phyloP scores from a whole-genome alignment of 2,329 filamentous ascomycete species.

The Onygena corvina region DNA sequence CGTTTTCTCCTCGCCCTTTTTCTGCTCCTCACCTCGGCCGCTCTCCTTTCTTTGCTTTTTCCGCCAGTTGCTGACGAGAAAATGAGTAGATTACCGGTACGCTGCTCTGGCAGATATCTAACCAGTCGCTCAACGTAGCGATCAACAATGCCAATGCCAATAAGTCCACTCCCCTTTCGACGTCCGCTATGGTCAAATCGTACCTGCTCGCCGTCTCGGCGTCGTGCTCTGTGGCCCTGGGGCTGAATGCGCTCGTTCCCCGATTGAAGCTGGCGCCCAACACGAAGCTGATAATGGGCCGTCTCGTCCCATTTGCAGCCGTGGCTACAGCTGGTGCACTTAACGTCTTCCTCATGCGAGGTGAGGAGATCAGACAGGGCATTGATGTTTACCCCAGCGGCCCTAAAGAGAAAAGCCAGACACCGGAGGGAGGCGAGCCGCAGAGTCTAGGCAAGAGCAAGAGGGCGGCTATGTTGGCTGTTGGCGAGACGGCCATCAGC shows the following conservation, averaged over 20 bases:
- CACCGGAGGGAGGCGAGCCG: constrained; percentile 51
- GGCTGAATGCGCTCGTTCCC: constrained; percentile 80
- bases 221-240: constrained; percentile 84
- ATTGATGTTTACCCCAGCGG: constrained; percentile 86
- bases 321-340: constrained; percentile 82
- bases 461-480: constrained; percentile 76
- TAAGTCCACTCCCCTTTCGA: constrained; percentile 83
- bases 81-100: constrained; percentile 60
- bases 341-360: constrained; percentile 96
- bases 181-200: constrained; percentile 68
- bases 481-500: constrained; percentile 82
- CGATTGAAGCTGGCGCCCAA: constrained; percentile 62
- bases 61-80: neutral
- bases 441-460: constrained; percentile 72
- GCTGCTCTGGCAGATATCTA: constrained; percentile 85
- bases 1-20: constrained; percentile 16
- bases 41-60: neutral
- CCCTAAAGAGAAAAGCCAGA: constrained; percentile 55
- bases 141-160: constrained; percentile 98
- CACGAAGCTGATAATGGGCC: constrained; percentile 61
- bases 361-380: constrained; percentile 83
- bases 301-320: constrained; percentile 92
- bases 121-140: constrained; percentile 95
- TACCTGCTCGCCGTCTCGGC: constrained; percentile 87
- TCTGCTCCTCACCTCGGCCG: neutral